Base-by-base conservation (phyloP, 2,329 filamentous ascomycete species). In the Nothophoma quercina region DNA sequence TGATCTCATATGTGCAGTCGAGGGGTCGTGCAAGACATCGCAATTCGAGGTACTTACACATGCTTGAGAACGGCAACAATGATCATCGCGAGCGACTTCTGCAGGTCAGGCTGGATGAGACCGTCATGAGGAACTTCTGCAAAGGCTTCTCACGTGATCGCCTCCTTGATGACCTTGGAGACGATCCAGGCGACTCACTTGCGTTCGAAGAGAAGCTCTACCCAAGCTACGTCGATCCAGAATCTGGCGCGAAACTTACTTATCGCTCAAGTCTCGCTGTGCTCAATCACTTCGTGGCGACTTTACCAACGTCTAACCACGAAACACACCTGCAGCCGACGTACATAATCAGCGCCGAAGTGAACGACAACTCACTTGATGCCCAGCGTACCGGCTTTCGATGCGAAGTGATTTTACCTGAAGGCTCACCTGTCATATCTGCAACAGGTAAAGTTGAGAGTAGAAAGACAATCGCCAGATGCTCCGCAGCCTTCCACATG, bases 1-100 rank as follows among this genome's bases (percentile, higher is more conserved):
- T 96, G 73, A 98, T 98, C 44, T 90, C 96, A 67, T 98, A 97
- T 69, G 87, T 98, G 16, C 95, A 99, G 72, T 97, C 93, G 12
- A 85, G 91, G 57, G 95, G 95, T 0, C 85, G 95, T 46, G 95
- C 95, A 10, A 84, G 95, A 30, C 89, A 91, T 64, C 73, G 77
- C 0, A 83, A 88, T 47, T 98, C 95, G 0, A 86, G 84, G 58
- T 97, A 93, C 71, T 83, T 93, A 26, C 90, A 90, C 65, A 93
- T 99, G 89, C 71, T 91, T 2, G 93, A 98, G 68, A 68, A 74
- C 1, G 83, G 82, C 7, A 96, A 96, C 63, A 59, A 71, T 10
- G 76, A 78, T 0, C 89, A 96, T 41, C 61, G 71, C 1, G 74
- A 80, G 29, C 77, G 79, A n/a, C 69, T 90, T 1, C 72, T 79